Evolutionary conservation across 108 stramenopile species (phyloP).

Genomic region (Schizochytrium sp.): DNA sequence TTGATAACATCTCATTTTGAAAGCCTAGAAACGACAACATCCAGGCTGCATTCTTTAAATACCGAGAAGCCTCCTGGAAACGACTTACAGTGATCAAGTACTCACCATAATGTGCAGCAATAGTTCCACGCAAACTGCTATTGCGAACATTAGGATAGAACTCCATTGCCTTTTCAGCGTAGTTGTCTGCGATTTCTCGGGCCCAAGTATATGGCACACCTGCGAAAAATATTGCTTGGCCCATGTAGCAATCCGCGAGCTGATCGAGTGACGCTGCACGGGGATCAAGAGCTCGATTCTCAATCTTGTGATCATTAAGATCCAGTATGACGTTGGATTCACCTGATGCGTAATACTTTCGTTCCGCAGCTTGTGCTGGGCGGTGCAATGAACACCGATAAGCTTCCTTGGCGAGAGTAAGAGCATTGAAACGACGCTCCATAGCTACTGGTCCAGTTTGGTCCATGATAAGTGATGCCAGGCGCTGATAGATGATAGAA

Average conservation of each 20-base stretch:
- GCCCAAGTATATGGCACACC: not conserved
- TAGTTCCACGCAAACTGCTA: not conserved
- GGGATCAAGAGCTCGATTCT: not conserved
- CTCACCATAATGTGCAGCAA: conserved; percentile 6
- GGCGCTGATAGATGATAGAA: conserved; percentile 17
- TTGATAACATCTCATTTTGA: not conserved
- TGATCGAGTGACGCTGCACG: conserved; percentile 48
- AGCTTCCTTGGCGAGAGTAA: conserved; percentile 36
- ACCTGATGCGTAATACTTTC: not conserved
- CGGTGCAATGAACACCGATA: conserved; percentile 6
- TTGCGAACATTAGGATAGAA: not conserved
- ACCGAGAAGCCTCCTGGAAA: not conserved
- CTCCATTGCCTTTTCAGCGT: not conserved
- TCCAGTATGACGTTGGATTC: not conserved
- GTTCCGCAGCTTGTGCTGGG: not conserved
- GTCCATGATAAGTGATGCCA: conserved; percentile 38
- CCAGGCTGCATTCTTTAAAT: conserved; percentile 6
- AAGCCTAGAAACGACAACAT: not conserved
- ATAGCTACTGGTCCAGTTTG: not conserved
- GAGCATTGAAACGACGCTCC: not conserved
- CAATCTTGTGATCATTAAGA: conserved; percentile 53
- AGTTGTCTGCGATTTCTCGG: not conserved
- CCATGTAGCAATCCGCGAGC: conserved; percentile 14
- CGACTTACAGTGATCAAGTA: not conserved
- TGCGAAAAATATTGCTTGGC: not conserved